Percentiles rank a stretch among this genome's conserved stretches.
Evolutionary conservation across 768 basidiomycete species (phyloP).

Genomic region (Tulasnella sp.): DNA sequence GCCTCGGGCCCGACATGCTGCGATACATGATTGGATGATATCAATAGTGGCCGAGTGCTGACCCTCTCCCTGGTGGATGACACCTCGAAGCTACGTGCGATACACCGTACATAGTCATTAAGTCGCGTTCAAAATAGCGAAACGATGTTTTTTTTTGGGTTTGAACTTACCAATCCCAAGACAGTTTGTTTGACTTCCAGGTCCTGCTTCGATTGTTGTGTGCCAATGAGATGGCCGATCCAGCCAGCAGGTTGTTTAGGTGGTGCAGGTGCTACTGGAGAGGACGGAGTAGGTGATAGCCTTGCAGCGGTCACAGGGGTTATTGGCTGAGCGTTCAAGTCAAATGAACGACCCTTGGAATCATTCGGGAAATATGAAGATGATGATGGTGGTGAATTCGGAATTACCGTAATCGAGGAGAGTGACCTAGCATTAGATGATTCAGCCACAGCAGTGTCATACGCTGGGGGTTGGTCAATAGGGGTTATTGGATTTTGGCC

Average conservation of each 20-base stretch:
- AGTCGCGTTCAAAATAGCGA: neutral
- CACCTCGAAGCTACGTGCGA: slow-evolving; percentile 33
- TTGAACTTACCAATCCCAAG: slow-evolving; percentile 17
- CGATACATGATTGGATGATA: slow-evolving; percentile 52
- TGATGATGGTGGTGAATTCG: too few species aligned
- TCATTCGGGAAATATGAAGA: neutral
- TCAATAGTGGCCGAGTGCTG: slow-evolving; percentile 23
- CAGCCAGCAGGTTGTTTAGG: slow-evolving; percentile 5
- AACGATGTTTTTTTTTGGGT: too few species aligned
- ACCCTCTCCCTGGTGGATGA: slow-evolving; percentile 26
- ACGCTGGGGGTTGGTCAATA: too few species aligned
- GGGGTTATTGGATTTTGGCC: too few species aligned
- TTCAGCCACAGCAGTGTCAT: too few species aligned
- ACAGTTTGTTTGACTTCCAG: slow-evolving; percentile 17
- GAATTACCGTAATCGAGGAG: too few species aligned
- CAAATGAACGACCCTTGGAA: neutral
- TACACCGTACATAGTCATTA: neutral
- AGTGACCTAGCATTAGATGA: too few species aligned
- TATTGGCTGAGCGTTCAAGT: neutral
- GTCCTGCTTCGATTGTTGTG: slow-evolving; percentile 13
- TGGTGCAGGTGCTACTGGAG: neutral
- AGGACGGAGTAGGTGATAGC: neutral
- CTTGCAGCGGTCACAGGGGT: neutral
- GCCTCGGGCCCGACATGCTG: slow-evolving; percentile 42
- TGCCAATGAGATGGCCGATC: slow-evolving; percentile 13